A percentile compares a stretch with the other conserved stretches of the same genome.
These are phyloP conservation scores for Akanthomyces dipterigenus DNA, from an alignment of 2,329 filamentous ascomycete species.

Conservation along the genomic window DNA sequence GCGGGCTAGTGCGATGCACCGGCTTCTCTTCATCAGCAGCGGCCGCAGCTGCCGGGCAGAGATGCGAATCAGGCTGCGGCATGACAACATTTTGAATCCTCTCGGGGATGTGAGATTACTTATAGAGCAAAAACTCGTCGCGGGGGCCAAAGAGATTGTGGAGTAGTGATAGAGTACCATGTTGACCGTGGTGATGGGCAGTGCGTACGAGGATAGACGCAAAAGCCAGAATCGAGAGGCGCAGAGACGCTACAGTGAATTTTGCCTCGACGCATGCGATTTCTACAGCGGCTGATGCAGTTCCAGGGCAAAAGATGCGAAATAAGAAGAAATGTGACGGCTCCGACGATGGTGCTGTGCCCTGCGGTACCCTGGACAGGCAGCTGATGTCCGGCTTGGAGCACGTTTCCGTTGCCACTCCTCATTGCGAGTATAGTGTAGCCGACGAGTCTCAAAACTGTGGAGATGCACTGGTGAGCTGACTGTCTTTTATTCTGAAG, in stretches of 20 bases:
- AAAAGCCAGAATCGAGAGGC: constrained; percentile 2
- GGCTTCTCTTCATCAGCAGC: too few relatives aligned
- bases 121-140: too few relatives aligned
- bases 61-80: too few relatives aligned
- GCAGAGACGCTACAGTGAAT: not conserved
- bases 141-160: too few relatives aligned
- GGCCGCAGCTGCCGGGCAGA: too few relatives aligned
- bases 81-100: too few relatives aligned
- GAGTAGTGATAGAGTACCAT: too few relatives aligned
- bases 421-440: not conserved
- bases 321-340: not conserved
- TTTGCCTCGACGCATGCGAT: rapidly evolving
- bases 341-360: not conserved
- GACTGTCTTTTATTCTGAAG: not conserved
- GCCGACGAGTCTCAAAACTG: not conserved
- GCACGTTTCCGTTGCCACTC: not conserved
- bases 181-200: not conserved
- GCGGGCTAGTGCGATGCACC: too few relatives aligned
- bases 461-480: not conserved
- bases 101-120: too few relatives aligned
- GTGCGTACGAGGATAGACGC: not conserved
- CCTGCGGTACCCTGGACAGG: not conserved
- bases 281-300: not conserved
- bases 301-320: not conserved
- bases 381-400: not conserved